phyloP scores from a whole-genome alignment of 352 stramenopile genomes.

The Elongisporangium prolatum region DNA sequence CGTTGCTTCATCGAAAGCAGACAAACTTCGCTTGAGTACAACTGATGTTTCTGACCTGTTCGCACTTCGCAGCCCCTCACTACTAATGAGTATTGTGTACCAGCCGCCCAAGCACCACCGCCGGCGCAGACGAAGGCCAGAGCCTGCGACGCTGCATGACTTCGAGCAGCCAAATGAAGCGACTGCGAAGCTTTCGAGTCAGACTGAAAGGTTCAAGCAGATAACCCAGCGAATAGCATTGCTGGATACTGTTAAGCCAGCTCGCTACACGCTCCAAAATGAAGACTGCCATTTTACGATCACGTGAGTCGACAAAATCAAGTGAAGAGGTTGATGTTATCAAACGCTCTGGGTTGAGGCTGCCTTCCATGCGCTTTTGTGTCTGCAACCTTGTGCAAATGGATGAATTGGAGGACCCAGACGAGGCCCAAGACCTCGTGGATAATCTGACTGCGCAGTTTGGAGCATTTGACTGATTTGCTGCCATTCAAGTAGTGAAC shows the following conservation, averaged over 20 bases:
- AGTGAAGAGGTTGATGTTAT: not conserved
- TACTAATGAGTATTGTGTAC: too few relatives aligned
- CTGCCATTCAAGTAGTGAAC: not conserved
- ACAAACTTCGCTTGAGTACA: too few relatives aligned
- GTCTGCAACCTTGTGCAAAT: slow-evolving; percentile 29
- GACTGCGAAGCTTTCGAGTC: not conserved
- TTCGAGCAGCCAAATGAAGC: not conserved
- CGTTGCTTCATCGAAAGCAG: too few relatives aligned
- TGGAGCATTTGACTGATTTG: slow-evolving; percentile 14
- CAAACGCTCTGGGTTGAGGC: too few relatives aligned
- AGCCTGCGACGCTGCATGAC: not conserved
- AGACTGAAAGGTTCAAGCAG: too few relatives aligned
- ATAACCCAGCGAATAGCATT: not conserved
- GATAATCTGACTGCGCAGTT: slow-evolving; percentile 36
- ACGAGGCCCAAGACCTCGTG: slow-evolving; percentile 42
- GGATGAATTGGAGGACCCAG: slow-evolving; percentile 44
- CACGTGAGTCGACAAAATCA: not conserved
- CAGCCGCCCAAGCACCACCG: slow-evolving; percentile 2
- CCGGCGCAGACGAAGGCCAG: not conserved
- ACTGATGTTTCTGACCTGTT: too few relatives aligned
- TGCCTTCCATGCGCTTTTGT: slow-evolving; percentile 9
- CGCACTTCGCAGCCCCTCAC: too few relatives aligned
- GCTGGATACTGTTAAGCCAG: not conserved
- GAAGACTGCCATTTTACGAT: slow-evolving; percentile 17
- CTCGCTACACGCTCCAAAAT: slow-evolving; percentile 14